Evolutionary conservation across 768 basidiomycete genomes (phyloP), one percentile per base, ranked within the genome.

Genomic region (Lactifluus subvellereus): DNA sequence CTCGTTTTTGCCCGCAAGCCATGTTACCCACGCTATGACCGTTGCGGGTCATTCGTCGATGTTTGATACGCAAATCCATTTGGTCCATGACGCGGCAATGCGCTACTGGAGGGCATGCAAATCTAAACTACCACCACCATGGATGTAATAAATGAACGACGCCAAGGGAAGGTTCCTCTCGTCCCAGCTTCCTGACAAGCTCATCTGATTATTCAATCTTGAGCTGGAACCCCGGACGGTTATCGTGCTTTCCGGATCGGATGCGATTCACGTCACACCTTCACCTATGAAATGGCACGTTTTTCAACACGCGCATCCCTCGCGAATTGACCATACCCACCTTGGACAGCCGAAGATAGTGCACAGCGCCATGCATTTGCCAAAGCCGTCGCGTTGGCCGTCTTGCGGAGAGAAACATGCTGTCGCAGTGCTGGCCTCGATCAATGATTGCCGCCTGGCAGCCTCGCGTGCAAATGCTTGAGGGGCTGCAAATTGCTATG

Each of bases 391-490:
- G 43, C 57, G 53, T 54, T 50, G 53, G 33, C 50, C 51, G 49
- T 38, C 52, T 48, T 59, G 45, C 64, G 57, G 30, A 37, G 32
- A 32, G 43, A 54, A 54, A 59, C 67, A 62, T 54, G 67, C 49
- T 47, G 51, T 43, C 65, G 54, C 56, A 50, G 60, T 61, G 57
- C 57, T 54, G 51, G 20, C 60, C 58, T 62, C 67, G 65, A 67
- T 59, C 67, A 62, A 66, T 59, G 54, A 32, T 51, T 51, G 56
- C 65, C 60, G 54, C 60, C 65, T 62, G 67, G 67, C 60, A 37
- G 59, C 57, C 60, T 61, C 65, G 54, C 63, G 48, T 64, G 62
- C 53, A 22, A 47, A 35, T 38, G 30, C 50, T 48, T n/a, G 53
- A 33, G 62, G 45, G 4, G 18, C 38, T 48, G 20, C 20, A 38